A percentile compares a stretch with the other conserved stretches of the same genome.
phyloP scores from a whole-genome alignment of 495 filamentous ascomycete species.

The Aspergillus ostianus region DNA sequence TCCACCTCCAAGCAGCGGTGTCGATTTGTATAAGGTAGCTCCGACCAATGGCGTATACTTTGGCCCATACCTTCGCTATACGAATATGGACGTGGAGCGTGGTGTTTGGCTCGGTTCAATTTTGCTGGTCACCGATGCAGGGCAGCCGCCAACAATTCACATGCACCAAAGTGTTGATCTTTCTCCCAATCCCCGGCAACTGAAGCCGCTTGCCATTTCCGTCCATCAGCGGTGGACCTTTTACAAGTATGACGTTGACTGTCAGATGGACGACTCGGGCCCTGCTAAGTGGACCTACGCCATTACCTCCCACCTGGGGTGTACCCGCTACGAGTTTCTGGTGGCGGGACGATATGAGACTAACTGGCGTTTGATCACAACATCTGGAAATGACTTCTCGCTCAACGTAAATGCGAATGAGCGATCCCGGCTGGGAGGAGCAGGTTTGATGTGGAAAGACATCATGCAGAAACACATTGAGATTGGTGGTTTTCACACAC shows the following conservation, averaged over 20 bases:
- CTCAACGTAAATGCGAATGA: conserved; percentile 83
- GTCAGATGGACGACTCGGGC: conserved; percentile 80
- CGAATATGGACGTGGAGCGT: conserved; percentile 93
- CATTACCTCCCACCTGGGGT: conserved; percentile 93
- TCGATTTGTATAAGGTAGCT: conserved; percentile 88
- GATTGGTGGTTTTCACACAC: conserved; percentile 91
- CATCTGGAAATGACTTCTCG: conserved; percentile 93
- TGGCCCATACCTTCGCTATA: conserved; percentile 91
- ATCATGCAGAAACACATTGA: conserved; percentile 96
- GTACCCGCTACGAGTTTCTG: conserved; percentile 97
- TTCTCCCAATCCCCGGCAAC: conserved; percentile 87
- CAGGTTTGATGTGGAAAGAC: conserved; percentile 98
- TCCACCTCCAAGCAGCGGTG: conserved; percentile 79
- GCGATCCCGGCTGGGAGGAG: conserved; percentile 76
- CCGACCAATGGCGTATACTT: conserved; percentile 99
- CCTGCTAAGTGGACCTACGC: conserved; percentile 97
- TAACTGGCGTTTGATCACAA: conserved; percentile 95
- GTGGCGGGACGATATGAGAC: conserved; percentile 87
- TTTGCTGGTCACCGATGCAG: conserved; percentile 81
- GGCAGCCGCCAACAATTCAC: conserved; percentile 95
- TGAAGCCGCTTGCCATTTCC: conserved; percentile 80
- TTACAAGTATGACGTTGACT: conserved; percentile 90
- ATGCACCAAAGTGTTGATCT: conserved; percentile 89
- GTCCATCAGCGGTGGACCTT: conserved; percentile 92
- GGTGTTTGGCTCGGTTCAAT: conserved; percentile 86